These are phyloP conservation scores for Dacryopinax spathularia DNA, from an alignment of 768 basidiomycete species.

Conservation along the genomic window DNA sequence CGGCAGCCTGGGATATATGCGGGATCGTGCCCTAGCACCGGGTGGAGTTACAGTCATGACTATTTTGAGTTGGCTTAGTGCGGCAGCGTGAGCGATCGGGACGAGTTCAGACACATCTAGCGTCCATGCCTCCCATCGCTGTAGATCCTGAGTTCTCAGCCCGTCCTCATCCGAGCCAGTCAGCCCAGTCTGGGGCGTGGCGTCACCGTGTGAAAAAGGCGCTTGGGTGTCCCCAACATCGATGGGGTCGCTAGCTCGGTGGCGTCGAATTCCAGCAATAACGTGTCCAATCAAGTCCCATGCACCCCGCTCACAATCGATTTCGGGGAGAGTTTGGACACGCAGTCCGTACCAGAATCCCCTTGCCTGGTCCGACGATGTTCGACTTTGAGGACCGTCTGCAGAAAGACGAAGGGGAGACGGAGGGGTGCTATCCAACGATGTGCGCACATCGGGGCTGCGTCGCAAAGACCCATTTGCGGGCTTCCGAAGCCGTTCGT, in stretches of 20 bases:
- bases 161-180: background rate
- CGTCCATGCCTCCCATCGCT: conserved; percentile 74
- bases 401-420: background rate
- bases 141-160: conserved; percentile 32
- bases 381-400: background rate
- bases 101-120: conserved; percentile 37
- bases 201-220: conserved; percentile 9
- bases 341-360: conserved; percentile 10
- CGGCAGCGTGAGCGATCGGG: conserved; percentile 10
- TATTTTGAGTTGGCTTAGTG: conserved; percentile 9
- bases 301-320: conserved; percentile 56
- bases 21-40: conserved; percentile 4
- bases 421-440: background rate
- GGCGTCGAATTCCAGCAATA: conserved; percentile 56
- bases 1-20: conserved; percentile 44
- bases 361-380: conserved; percentile 1
- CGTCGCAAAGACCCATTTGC: conserved; percentile 30
- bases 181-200: conserved; percentile 9
- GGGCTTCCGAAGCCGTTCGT: background rate
- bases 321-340: conserved; percentile 15
- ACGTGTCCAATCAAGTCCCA: conserved; percentile 52
- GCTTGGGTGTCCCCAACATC: conserved; percentile 19
- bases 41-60: conserved; percentile 20
- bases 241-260: conserved; percentile 31
- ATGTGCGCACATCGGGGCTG: background rate